Conservation (phyloP, 2,329 filamentous ascomycete species). For the Pyricularia grisea region DNA sequence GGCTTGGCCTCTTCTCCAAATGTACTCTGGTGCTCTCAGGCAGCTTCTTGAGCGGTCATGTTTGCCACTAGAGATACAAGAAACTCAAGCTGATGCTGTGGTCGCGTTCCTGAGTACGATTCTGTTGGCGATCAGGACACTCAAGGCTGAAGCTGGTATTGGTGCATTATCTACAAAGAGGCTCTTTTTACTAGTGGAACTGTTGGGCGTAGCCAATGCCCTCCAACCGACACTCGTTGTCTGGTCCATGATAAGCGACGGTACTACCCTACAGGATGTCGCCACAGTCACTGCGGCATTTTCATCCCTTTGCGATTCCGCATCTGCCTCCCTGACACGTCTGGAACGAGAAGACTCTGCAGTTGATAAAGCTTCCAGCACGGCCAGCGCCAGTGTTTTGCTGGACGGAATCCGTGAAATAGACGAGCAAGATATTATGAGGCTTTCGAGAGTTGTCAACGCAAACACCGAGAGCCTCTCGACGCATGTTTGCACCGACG, state of each 20-base stretch:
- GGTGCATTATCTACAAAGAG: constrained; percentile 11
- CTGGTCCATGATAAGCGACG: constrained; percentile 6
- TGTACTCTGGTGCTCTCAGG: constrained; percentile 36
- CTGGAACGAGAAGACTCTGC: not conserved
- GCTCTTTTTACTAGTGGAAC: constrained; percentile 15
- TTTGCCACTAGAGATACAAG: constrained; percentile 26
- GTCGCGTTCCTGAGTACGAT: constrained; percentile 20
- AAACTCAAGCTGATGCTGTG: constrained; percentile 22
- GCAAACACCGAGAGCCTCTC: constrained; percentile 28
- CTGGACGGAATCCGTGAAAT: constrained; percentile 4
- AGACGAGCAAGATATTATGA: not conserved
- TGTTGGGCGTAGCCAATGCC: constrained; percentile 10
- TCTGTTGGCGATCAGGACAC: constrained; percentile 12
- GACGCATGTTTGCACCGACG: constrained; percentile 32
- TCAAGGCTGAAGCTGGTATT: constrained; percentile 2
- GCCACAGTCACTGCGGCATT: constrained; percentile 1
- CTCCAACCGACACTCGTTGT: constrained; percentile 12
- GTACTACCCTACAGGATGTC: not conserved
- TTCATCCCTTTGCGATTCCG: constrained; percentile 2
- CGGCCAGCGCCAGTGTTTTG: constrained; percentile 4
- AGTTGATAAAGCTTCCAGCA: not conserved
- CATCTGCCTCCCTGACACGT: not conserved
- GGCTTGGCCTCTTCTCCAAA: constrained; percentile 38
- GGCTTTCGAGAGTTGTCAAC: constrained; percentile 10
- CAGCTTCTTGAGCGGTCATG: constrained; percentile 22